Evolutionary conservation across 306 rosid species (phyloP), one percentile per base, ranked within the genome.

Genomic region (Vicia sativa): DNA sequence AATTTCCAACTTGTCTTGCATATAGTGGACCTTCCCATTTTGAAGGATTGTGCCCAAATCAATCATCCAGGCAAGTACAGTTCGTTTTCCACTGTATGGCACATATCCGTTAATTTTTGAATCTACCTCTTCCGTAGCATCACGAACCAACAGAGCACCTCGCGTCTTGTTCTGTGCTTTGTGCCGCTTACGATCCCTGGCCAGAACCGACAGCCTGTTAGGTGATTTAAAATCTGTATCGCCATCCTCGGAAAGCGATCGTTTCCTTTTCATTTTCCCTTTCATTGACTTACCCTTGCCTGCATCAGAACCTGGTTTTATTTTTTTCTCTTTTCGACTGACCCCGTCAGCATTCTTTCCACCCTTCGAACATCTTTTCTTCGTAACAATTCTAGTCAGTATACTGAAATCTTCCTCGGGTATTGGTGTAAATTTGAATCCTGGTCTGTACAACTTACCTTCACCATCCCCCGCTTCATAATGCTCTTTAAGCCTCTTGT

Each of bases 51-150:
- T 85, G 65, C 96, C 97, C 83, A 77, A 65, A 81, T 88, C 97
- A 74, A 90, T 82, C 97, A 90, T 93, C 99, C 99, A 90, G 37
- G 92, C 56, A 73, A 93, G 79, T 53, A 86, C 75, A 14, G 97
- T 90, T 79, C 96, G 86, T 70, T 85, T 93, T 74, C 99, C 97
- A 55, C 74, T 77, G 76, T 88, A 90, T 11, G 82, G 90, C 31
- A 81, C 74, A 74, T 85, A 88, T 13, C 96, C 99, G 81, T 87
- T 88, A 77, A 39, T 74, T 61, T 74, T 85, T 45, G 96, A 86
- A 88, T 90, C 86, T 5, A 61, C 72, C 68, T 77, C 89, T 62
- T 79, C 87, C 74, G 71, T 52, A 10, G 90, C 77, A 82, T 86
- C 80, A 19, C 97, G 87, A 72, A 81, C 99, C 85, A 90, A 66